Conservation (phyloP, 768 basidiomycete genomes). For the Pulveroboletus sp. region DNA sequence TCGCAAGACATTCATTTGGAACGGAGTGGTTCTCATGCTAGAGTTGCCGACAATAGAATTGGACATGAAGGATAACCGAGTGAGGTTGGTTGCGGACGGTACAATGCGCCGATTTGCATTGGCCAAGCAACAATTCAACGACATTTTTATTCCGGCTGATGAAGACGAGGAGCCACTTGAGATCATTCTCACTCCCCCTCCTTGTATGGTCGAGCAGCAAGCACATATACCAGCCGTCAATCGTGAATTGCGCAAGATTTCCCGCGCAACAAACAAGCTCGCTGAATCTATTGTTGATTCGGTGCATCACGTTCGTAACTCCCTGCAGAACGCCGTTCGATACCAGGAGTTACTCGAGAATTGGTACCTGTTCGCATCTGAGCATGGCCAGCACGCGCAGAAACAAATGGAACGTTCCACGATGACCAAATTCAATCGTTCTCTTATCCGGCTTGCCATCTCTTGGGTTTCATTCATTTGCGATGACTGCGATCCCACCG, state of each 20-base stretch:
- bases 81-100: constrained; percentile 90
- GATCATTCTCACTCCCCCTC: constrained; percentile 35
- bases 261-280: constrained; percentile 81
- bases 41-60: constrained; percentile 74
- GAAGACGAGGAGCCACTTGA: constrained; percentile 57
- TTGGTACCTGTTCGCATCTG: constrained; percentile 96
- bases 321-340: constrained; percentile 53
- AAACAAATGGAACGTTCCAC: constrained; percentile 77
- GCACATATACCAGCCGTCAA: constrained; percentile 91
- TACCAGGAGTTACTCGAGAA: constrained; percentile 86
- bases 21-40: constrained; percentile 78
- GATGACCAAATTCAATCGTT: constrained; percentile 71
- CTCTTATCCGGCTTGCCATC: constrained; percentile 86
- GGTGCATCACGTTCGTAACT: constrained; percentile 76
- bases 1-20: constrained; percentile 84
- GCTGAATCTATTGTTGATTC: constrained; percentile 93
- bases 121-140: constrained; percentile 74
- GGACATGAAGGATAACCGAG: constrained; percentile 79
- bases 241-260: constrained; percentile 84
- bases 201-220: constrained; percentile 70
- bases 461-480: constrained; percentile 99
- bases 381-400: constrained; percentile 88
- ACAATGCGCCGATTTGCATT: constrained; percentile 67
- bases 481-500: constrained; percentile 94
- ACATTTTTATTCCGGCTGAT: constrained; percentile 56